Evolutionary conservation across 1,284 basidiomycete genomes (phyloP).

Genomic region (Vanrija humicola): DNA sequence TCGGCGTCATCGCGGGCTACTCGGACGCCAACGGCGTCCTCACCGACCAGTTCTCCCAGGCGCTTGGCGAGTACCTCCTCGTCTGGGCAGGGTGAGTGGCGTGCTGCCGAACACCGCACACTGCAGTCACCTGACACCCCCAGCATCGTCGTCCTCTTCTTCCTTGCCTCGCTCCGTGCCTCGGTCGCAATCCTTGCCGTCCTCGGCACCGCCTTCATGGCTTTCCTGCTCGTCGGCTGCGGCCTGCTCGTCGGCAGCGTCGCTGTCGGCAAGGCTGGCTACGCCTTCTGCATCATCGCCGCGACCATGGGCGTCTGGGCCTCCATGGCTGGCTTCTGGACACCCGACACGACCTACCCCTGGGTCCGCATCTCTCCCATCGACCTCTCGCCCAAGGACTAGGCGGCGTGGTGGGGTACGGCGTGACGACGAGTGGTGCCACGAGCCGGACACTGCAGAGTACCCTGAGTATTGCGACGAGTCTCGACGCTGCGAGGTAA

Average conservation of each 20-base stretch:
- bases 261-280: not conserved
- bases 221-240: not conserved
- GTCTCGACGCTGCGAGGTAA: too few relatives aligned
- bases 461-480: too few relatives aligned
- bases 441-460: too few relatives aligned
- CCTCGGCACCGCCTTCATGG: not conserved
- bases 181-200: not conserved
- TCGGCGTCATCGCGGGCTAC: not conserved
- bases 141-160: not conserved
- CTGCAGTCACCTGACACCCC: too few relatives aligned
- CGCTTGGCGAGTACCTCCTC: not conserved
- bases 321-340: not conserved
- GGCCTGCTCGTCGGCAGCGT: not conserved
- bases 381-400: too few relatives aligned
- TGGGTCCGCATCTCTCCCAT: not conserved
- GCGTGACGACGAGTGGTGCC: too few relatives aligned
- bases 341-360: not conserved
- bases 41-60: not conserved
- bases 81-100: not conserved
- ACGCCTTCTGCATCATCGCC: not conserved
- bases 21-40: not conserved
- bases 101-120: too few relatives aligned
- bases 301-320: not conserved
- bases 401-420: too few relatives aligned
- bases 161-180: not conserved